These are phyloP conservation scores for Calocera cornea DNA, from an alignment of 768 basidiomycete species.

Conservation along the genomic window DNA sequence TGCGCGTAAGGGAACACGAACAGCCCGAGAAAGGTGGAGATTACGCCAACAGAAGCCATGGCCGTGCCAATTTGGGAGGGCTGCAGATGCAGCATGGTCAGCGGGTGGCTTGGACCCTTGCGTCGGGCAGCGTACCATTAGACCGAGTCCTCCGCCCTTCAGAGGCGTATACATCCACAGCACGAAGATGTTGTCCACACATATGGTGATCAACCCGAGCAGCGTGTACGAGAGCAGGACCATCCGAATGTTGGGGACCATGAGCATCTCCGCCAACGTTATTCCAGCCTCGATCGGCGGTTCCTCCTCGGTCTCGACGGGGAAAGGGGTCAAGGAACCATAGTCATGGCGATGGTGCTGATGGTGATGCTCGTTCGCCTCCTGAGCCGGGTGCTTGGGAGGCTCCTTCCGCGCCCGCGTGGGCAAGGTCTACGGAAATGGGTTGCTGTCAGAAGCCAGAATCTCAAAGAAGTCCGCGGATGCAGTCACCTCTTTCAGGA, in stretches of 20 bases:
- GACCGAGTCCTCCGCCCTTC: constrained; percentile 11
- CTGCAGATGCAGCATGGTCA: neutral
- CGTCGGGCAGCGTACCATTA: constrained; percentile 7
- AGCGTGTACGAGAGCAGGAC: constrained; percentile 11
- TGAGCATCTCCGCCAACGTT: constrained; percentile 7
- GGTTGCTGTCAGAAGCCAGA: neutral
- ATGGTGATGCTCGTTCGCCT: constrained; percentile 1
- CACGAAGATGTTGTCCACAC: constrained; percentile 11
- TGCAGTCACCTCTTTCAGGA: constrained; percentile 10
- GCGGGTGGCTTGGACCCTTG: neutral
- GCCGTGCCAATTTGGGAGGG: constrained; percentile 11
- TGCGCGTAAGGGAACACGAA: constrained; percentile 11
- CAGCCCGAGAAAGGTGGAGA: constrained; percentile 10
- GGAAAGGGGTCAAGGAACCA: neutral
- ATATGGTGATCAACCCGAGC: constrained; percentile 9
- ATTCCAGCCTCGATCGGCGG: neutral
- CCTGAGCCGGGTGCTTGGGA: neutral
- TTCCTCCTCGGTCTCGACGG: neutral
- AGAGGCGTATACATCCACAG: constrained; percentile 14
- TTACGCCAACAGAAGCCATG: constrained; percentile 9
- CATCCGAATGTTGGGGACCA: constrained; percentile 8
- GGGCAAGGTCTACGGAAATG: neutral
- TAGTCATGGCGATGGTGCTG: neutral
- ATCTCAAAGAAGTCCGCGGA: neutral
- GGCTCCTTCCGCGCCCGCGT: neutral